These are phyloP conservation scores for Cystoisospora suis DNA, from an alignment of 169 alveolate species.

Conservation along the genomic window DNA sequence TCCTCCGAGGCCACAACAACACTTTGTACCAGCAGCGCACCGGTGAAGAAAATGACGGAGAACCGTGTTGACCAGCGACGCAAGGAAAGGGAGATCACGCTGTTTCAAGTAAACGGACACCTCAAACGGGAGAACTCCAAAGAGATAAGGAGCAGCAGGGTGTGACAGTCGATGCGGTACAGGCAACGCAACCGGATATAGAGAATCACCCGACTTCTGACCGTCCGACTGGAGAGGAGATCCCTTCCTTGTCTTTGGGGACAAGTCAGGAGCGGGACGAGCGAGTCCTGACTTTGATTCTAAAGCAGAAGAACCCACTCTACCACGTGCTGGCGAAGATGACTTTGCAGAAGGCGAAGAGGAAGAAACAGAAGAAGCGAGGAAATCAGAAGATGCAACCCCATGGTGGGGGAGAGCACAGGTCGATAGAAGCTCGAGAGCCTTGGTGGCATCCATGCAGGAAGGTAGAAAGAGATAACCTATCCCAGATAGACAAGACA, in stretches of 20 bases:
- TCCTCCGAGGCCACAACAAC: too few relatives aligned
- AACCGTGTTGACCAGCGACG: background rate
- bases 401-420: background rate
- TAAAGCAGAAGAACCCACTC: too few relatives aligned
- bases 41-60: background rate
- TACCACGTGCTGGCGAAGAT: too few relatives aligned
- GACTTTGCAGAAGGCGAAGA: too few relatives aligned
- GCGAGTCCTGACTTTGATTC: too few relatives aligned
- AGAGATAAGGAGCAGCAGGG: conserved; percentile 1
- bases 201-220: background rate
- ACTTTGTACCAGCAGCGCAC: background rate
- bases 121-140: background rate
- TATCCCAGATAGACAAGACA: too few relatives aligned
- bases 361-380: too few relatives aligned
- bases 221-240: too few relatives aligned
- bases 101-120: background rate
- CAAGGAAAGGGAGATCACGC: background rate
- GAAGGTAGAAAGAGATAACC: conserved; percentile 2
- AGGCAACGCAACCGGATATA: background rate
- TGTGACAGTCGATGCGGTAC: background rate
- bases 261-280: too few relatives aligned
- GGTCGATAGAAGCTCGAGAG: background rate
- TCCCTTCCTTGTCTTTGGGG: too few relatives aligned
- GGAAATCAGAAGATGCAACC: too few relatives aligned
- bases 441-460: background rate